phyloP scores from a whole-genome alignment of 2,329 filamentous ascomycete genomes.

The Epicoccum nigrum region DNA sequence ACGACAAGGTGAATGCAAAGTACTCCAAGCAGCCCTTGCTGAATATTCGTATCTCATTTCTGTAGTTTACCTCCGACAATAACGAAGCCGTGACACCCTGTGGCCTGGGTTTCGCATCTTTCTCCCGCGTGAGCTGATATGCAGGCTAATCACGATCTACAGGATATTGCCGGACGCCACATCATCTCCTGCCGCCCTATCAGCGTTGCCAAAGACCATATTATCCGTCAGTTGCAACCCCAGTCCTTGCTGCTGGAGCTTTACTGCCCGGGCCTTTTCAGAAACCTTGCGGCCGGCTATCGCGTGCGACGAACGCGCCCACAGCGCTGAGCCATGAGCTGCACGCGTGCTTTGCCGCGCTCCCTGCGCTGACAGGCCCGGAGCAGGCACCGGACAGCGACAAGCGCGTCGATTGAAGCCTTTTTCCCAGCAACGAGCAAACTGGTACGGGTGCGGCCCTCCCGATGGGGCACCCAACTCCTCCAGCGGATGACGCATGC shows the following conservation, averaged over 20 bases:
- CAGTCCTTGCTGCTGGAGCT: neutral
- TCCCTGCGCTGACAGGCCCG: constrained; percentile 8
- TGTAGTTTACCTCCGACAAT: constrained; percentile 1
- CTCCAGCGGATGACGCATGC: neutral
- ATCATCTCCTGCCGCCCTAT: constrained; percentile 16
- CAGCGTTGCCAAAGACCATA: constrained; percentile 1
- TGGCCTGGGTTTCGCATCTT: neutral
- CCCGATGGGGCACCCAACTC: constrained; percentile 7
- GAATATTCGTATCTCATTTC: neutral
- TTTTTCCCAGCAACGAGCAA: neutral
- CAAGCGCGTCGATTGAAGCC: constrained; percentile 1
- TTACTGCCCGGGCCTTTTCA: neutral
- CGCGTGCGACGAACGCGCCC: constrained; percentile 1
- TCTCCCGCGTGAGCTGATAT: constrained; percentile 10
- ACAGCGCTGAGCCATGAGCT: neutral
- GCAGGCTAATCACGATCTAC: constrained; percentile 17
- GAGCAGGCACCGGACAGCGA: constrained; percentile 4
- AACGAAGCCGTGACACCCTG: neutral
- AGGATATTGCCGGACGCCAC: constrained; percentile 15
- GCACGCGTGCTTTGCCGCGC: constrained; percentile 9
- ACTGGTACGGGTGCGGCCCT: constrained; percentile 11
- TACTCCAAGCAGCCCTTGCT: constrained; percentile 1
- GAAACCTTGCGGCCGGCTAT: neutral
- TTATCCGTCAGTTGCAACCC: neutral
- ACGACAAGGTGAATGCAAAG: neutral